These are phyloP conservation scores for Stagonosporopsis vannaccii DNA, from an alignment of 2,329 filamentous ascomycete genomes.

Conservation along the genomic window DNA sequence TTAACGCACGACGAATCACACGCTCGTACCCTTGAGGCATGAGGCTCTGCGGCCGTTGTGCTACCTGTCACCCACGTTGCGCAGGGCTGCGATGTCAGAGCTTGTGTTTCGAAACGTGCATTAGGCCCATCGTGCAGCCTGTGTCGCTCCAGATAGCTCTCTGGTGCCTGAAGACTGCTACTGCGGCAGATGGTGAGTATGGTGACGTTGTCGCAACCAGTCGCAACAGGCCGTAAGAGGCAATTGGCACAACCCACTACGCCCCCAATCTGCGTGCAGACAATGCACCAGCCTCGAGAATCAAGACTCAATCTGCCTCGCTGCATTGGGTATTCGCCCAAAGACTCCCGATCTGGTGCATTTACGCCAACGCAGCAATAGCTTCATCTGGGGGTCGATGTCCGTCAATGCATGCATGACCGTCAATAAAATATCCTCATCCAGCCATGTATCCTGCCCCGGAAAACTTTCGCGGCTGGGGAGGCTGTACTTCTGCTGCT, in stretches of 20 bases:
- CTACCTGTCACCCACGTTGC: conserved; percentile 9
- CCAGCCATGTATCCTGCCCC: background rate
- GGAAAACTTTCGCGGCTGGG: background rate
- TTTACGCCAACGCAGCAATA: background rate
- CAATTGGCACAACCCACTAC: background rate
- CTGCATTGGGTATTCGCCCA: background rate
- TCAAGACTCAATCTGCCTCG: background rate
- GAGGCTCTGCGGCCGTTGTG: conserved; percentile 20
- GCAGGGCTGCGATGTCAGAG: conserved; percentile 5
- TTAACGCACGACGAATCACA: conserved; percentile 7
- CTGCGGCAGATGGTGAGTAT: background rate
- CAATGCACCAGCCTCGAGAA: background rate
- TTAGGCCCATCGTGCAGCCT: background rate
- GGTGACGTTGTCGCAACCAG: background rate
- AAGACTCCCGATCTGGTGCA: background rate
- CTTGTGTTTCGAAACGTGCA: background rate
- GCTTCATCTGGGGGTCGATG: background rate
- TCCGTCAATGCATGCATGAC: background rate
- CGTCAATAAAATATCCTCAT: background rate
- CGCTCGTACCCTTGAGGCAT: background rate
- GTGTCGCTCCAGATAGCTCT: background rate
- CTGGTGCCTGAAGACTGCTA: background rate
- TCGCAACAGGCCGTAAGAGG: background rate
- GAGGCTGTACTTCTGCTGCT: background rate
- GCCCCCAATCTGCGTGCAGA: background rate